A percentile compares a stretch with the other conserved stretches of the same genome.
phyloP scores from a whole-genome alignment of 306 rosid genomes.

The Vigna reflexopilosa region DNA sequence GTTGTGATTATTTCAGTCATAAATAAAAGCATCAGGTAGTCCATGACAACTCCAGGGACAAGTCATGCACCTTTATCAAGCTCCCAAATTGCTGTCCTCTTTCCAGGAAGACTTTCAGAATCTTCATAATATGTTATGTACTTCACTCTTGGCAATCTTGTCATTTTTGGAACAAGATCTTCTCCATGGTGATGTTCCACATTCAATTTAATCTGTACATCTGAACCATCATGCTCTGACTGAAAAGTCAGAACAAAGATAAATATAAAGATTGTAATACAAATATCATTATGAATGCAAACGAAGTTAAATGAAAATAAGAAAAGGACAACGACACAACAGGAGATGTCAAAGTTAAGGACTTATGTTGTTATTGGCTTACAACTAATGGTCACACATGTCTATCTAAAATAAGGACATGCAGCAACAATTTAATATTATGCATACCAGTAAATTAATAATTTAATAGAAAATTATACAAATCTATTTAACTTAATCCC shows the following conservation, averaged over 20 bases:
- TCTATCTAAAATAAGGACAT: slow-evolving; percentile 15
- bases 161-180: slow-evolving; percentile 86
- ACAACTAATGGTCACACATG: slow-evolving; percentile 16
- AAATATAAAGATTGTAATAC: slow-evolving; percentile 27
- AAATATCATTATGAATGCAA: slow-evolving; percentile 28
- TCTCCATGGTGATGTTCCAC: slow-evolving; percentile 72
- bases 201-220: slow-evolving; percentile 80
- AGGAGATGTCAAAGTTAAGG: slow-evolving; percentile 35
- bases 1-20: slow-evolving; percentile 23
- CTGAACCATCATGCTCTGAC: slow-evolving; percentile 96
- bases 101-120: slow-evolving; percentile 88
- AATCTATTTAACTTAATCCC: slow-evolving; percentile 22
- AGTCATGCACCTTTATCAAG: slow-evolving; percentile 80
- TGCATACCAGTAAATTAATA: slow-evolving; percentile 32
- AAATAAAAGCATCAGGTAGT: slow-evolving; percentile 39
- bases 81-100: slow-evolving; percentile 97
- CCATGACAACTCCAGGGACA: slow-evolving; percentile 44
- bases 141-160: slow-evolving; percentile 72
- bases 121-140: slow-evolving; percentile 95
- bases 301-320: slow-evolving; percentile 32
- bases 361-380: slow-evolving; percentile 13
- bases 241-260: slow-evolving; percentile 49
- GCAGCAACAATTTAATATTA: slow-evolving; percentile 13
- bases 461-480: slow-evolving; percentile 16
- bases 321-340: slow-evolving; percentile 22